Evolutionary conservation across 1,139 yeast species (phyloP), one percentile per base, ranked within the genome.

Genomic region (Protomyces lactucae-debilis): DNA sequence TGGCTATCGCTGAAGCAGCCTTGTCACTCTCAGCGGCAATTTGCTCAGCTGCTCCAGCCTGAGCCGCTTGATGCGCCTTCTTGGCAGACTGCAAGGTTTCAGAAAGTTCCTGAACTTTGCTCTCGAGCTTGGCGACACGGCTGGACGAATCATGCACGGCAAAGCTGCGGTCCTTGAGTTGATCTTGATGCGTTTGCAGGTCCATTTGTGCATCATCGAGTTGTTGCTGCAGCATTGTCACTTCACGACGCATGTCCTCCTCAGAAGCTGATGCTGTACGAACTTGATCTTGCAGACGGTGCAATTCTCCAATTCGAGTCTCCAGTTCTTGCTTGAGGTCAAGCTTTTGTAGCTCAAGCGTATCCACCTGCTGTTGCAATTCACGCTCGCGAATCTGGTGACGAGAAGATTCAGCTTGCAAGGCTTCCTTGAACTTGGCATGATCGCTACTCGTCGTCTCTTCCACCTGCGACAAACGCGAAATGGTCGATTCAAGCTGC

Each of bases 361-460:
- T 55, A 21, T 43, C 52, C n/a, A 59, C 28, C 12, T 53, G 63
- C 5, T 32, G 37, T 36, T 45, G 54, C 36, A 59, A 51, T 9
- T 43, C 35, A 10, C 40, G 35, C 46, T 64, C 64, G 12, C 52
- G 54, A 32, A 8, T 25, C 28, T 37, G 51, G 18, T 64, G 64
- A 8, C 64, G 40, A 21, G n/a, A 40, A 18, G 52, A 28, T 45
- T 64, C 60, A 21, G 40, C 21, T 12, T 57, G 52, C 18, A 64
- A 40, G 4, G 52, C 56, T 10, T 64, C 66, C 46, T 53, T 52
- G 60, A 64, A 52, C 10, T 23, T 48, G 25, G 23, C 23, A 8
- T 45, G 56, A 18, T 59, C 57, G 37, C 28, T 43, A 45, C 48
- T 52, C 4, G 23, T 59, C 21, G 57, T 40, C 14, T 23, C 57